Evolutionary conservation across 352 stramenopile genomes (phyloP), one percentile per base, ranked within the genome.

Genomic region (Phytophthora europaea): DNA sequence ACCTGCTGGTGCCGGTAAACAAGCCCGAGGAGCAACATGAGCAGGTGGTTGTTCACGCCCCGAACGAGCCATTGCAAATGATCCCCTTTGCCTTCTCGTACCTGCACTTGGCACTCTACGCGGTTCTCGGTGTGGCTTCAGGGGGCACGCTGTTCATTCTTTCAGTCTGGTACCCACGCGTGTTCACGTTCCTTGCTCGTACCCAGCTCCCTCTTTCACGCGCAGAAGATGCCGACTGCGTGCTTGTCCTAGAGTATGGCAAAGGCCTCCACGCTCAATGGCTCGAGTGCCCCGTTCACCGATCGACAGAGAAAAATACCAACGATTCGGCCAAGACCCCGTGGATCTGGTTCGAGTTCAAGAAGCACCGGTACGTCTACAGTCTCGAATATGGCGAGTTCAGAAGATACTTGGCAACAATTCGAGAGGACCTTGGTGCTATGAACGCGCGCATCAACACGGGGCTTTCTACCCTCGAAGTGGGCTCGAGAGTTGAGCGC

Each of bases 281-380:
- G 68, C 61, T 92, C 36, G 83, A 92, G 34, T 67, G 76, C 18
- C 40, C 23, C 0, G 73, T 85, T 16, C 64, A 82, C n/a, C 33
- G 40, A 7, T 50, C 38, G 18, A n/a, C 8, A 53, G 13, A 34
- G 10, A 64, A 33, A 26, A 12, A 9, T 51, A 3, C 18, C 16
- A 64, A 62, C 2, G 9, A 40, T 28, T 6, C 10, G 2, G 23
- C 1, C 1, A 68, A 77, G 43, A 16, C 68, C 12, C 15, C 52
- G 34, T 83, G 77, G 73, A 53, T 82, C 22, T 92, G 83, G 82
- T 92, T 93, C 64, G 82, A 89, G 65, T 93, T 88, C 71, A 92
- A 92, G 76, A 89, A 90, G 61, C 82, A 93, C 40, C 82, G 81
- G 0, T 93, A 93, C 59, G 74, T 88, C 51, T 91, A 81, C 73